phyloP scores from a whole-genome alignment of 345 rosid species.

The Garcia nutans region DNA sequence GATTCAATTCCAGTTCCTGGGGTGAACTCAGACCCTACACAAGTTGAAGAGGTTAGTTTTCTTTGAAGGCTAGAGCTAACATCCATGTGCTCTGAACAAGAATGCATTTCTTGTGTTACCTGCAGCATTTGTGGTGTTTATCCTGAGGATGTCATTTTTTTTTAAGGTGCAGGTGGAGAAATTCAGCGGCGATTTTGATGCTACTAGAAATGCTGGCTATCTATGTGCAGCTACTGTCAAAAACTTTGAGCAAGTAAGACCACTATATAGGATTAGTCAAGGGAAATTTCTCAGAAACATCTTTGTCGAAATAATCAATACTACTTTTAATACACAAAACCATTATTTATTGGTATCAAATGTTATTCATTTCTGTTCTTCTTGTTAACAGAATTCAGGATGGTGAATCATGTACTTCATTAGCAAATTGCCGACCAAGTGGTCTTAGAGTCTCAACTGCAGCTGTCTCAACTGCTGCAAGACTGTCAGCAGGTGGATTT shows the following conservation, averaged over 20 bases:
- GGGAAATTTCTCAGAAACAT: background rate
- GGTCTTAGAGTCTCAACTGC: constrained; percentile 90
- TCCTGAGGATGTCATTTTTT: constrained; percentile 6
- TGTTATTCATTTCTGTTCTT: background rate
- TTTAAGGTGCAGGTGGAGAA: constrained; percentile 57
- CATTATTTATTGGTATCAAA: background rate
- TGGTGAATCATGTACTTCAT: constrained; percentile 36
- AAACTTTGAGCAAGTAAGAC: constrained; percentile 73
- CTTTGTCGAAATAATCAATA: background rate
- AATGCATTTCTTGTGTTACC: background rate
- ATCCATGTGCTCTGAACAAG: background rate
- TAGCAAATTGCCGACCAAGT: constrained; percentile 76
- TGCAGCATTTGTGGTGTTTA: background rate
- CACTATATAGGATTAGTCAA: background rate
- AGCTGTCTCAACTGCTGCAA: constrained; percentile 90
- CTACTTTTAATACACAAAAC: background rate
- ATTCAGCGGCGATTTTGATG: constrained; percentile 70
- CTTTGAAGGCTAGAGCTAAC: background rate
- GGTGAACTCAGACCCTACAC: constrained; percentile 92
- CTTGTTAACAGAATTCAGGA: constrained; percentile 50
- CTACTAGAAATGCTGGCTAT: constrained; percentile 80
- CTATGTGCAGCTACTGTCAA: constrained; percentile 81
- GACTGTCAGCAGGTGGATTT: constrained; percentile 88
- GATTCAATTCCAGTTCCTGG: constrained; percentile 75
- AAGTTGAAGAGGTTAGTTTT: constrained; percentile 61